Evolutionary conservation across 2,329 filamentous ascomycete genomes (phyloP).

Genomic region (Metarhizium humberi): DNA sequence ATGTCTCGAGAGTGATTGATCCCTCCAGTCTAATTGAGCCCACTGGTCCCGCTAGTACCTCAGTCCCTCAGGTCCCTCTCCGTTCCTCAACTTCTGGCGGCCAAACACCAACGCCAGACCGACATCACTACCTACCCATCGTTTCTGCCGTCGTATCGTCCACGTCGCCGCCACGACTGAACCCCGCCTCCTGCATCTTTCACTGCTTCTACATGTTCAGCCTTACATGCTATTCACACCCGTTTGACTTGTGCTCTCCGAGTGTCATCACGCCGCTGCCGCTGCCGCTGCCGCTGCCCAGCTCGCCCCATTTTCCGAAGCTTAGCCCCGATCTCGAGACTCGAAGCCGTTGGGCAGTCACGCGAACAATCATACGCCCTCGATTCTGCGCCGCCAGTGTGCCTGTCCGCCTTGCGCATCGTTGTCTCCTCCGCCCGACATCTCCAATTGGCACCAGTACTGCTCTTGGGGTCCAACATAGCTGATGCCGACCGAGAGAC

Average conservation of each 20-base stretch:
- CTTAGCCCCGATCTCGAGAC: slow-evolving; percentile 5
- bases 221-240: not conserved
- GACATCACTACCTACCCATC: slow-evolving; percentile 2
- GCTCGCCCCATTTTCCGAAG: slow-evolving; percentile 4
- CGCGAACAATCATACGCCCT: slow-evolving; percentile 15
- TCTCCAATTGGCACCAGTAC: slow-evolving; percentile 20
- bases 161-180: not conserved
- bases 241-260: not conserved
- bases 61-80: not conserved
- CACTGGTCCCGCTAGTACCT: not conserved
- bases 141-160: slow-evolving; percentile 1
- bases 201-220: not conserved
- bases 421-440: slow-evolving; percentile 5
- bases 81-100: not conserved
- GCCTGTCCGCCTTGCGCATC: slow-evolving; percentile 11
- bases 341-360: slow-evolving; percentile 15
- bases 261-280: not conserved
- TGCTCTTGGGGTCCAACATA: slow-evolving; percentile 7
- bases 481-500: slow-evolving; percentile 29
- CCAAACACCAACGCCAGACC: not conserved
- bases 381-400: slow-evolving; percentile 11
- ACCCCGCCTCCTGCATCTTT: not conserved
- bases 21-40: not conserved
- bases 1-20: no score
- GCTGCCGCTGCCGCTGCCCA: not conserved